A percentile compares a stretch with the other conserved stretches of the same genome.
Evolutionary conservation across 306 rosid species (phyloP).

Genomic region (Psophocarpus tetragonolobus): DNA sequence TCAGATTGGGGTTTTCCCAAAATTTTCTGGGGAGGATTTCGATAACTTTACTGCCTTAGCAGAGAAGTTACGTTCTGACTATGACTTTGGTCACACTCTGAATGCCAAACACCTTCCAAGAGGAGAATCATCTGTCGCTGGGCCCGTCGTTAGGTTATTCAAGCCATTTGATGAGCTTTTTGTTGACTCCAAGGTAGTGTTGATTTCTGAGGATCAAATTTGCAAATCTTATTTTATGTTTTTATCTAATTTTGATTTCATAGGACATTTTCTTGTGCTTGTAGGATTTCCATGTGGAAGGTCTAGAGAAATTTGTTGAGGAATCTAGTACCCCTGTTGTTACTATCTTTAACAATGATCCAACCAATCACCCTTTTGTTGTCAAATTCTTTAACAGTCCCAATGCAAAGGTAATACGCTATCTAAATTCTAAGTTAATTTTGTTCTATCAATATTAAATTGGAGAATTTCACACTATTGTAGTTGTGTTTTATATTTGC

Average conservation of each 20-base stretch:
- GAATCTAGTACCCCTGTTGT: constrained; percentile 61
- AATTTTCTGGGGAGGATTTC: constrained; percentile 82
- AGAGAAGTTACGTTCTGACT: constrained; percentile 84
- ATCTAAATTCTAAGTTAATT: not conserved
- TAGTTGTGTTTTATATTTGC: constrained; percentile 55
- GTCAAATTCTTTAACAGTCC: constrained; percentile 59
- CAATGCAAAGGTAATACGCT: constrained; percentile 61
- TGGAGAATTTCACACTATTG: not conserved
- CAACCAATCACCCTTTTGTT: constrained; percentile 68
- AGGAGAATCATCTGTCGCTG: constrained; percentile 78
- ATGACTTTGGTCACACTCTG: constrained; percentile 78
- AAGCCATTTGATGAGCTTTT: constrained; percentile 93
- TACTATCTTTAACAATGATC: constrained; percentile 71
- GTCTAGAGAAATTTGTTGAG: constrained; percentile 74
- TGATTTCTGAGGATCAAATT: not conserved
- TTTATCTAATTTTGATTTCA: not conserved
- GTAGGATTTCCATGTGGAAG: constrained; percentile 76
- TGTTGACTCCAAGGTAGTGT: constrained; percentile 75
- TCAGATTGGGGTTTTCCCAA: constrained; percentile 82
- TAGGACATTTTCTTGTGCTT: constrained; percentile 10
- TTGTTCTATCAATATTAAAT: not conserved
- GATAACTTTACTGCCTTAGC: constrained; percentile 61
- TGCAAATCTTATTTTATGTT: not conserved
- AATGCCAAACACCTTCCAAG: constrained; percentile 87
- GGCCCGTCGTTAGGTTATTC: constrained; percentile 76